Base-by-base conservation (phyloP, 306 rosid genomes). In the Canavalia gladiata region DNA sequence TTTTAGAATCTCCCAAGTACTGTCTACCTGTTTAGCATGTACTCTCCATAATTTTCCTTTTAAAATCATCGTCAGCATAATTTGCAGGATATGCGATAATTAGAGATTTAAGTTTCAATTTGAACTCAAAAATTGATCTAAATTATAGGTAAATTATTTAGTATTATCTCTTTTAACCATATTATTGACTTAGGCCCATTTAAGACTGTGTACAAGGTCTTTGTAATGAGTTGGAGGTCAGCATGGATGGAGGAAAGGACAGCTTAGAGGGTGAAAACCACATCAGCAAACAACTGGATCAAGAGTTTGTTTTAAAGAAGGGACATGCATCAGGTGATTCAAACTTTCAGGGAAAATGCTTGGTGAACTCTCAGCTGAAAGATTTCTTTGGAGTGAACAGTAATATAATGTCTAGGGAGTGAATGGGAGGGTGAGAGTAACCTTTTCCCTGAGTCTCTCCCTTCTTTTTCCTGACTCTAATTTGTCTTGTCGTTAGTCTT, bases 1-100 rank as follows among this genome's bases (percentile, higher is more conserved):
- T 62, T 52, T 0, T 8, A 52, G 45, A 76, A 46, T 82, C 68
- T 46, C 65, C 28, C 74, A 52, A 62, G 7, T 50, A 71, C 7
- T 37, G 28, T 25, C 30, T 50, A 25, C 62, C 31, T 43, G 67
- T 8, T 0, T n/a, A 42, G 31, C 31, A 54, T 1, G 30, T 5
- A 42, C 30, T 1, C 55, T 62, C 41, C 50, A 10, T 45, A 64
- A 13, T 6, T 62, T 80, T 58, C 75, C 60, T 42, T 73, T 18
- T 18, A 30, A 45, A 73, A 64, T 37, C 58, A 46, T 33, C 43
- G 12, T 72, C 55, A 37, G 60, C 2, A 35, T 47, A 60, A 13
- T 58, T 57, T 74, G 29, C 11, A 28, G 77, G 47, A 13, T 46
- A 33, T 47, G 10, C 2, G 28, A 70, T 11, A 30, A 49, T 4